phyloP scores from a whole-genome alignment of 1,284 basidiomycete genomes.

The Pseudozyma tsukubaensis region DNA sequence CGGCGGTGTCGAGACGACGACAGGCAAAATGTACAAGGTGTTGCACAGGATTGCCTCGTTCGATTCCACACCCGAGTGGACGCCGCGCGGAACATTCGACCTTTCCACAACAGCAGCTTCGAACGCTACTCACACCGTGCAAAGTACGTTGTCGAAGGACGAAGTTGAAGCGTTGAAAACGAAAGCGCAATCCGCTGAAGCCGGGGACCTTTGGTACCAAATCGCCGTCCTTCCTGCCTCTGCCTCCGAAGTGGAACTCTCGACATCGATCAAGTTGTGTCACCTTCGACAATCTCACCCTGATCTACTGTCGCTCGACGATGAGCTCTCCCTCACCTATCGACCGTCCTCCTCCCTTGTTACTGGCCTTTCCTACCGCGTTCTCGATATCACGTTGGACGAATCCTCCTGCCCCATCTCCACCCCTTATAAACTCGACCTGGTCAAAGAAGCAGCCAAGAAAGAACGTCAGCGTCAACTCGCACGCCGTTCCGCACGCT shows the following conservation, averaged over 20 bases:
- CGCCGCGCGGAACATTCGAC: conserved; percentile 8
- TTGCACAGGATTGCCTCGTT: conserved; percentile 23
- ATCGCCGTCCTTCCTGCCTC: not conserved
- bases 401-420: conserved; percentile 18
- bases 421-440: not conserved
- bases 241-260: not conserved
- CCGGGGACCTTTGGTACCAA: conserved; percentile 15
- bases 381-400: conserved; percentile 30
- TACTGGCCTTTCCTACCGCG: conserved; percentile 14
- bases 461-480: conserved; percentile 13
- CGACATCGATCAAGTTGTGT: conserved; percentile 21
- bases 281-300: conserved; percentile 28
- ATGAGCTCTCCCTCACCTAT: conserved; percentile 16
- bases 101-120: not conserved
- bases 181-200: not conserved
- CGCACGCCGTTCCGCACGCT: conserved; percentile 13
- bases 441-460: not conserved
- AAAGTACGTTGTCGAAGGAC: not conserved
- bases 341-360: not conserved
- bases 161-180: conserved; percentile 2
- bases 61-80: conserved; percentile 15
- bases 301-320: conserved; percentile 17
- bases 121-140: not conserved
- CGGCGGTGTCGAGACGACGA: not conserved
- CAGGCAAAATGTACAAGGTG: conserved; percentile 18